These are phyloP conservation scores for Sordariomycetes sp. DNA, from an alignment of 2,329 filamentous ascomycete species.

Conservation along the genomic window DNA sequence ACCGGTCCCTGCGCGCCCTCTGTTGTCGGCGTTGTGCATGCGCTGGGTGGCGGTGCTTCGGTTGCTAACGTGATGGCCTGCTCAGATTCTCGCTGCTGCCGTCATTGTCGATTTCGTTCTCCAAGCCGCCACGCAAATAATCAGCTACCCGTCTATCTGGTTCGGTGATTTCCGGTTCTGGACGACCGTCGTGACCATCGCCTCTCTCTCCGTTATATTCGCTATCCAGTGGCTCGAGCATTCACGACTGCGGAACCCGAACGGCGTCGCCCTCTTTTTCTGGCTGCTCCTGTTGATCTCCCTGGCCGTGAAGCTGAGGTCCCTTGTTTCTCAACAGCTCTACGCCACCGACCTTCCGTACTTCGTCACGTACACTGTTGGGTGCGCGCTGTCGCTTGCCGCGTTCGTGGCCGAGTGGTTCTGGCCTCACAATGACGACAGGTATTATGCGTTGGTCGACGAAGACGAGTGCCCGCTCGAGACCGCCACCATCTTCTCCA, in stretches of 20 bases:
- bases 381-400: conserved; percentile 55
- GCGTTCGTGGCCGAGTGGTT: conserved; percentile 80
- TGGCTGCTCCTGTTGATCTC: conserved; percentile 80
- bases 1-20: conserved; percentile 4
- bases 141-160: conserved; percentile 60
- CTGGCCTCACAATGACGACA: conserved; percentile 58
- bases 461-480: conserved; percentile 64
- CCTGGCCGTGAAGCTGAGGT: conserved; percentile 74
- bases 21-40: background rate
- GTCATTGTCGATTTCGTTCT: conserved; percentile 58
- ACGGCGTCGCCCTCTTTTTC: conserved; percentile 82
- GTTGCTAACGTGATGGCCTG: background rate
- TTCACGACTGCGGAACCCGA: conserved; percentile 70
- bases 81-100: conserved; percentile 48
- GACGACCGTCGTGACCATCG: conserved; percentile 61
- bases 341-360: conserved; percentile 58
- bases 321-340: conserved; percentile 67
- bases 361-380: conserved; percentile 66
- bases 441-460: conserved; percentile 45
- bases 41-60: background rate
- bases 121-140: conserved; percentile 68
- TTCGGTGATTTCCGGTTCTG: conserved; percentile 77
- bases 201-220: conserved; percentile 66
- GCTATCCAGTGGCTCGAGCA: conserved; percentile 80
- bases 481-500: conserved; percentile 88